phyloP scores from a whole-genome alignment of 768 basidiomycete genomes.

The Lentinula guzmanii region DNA sequence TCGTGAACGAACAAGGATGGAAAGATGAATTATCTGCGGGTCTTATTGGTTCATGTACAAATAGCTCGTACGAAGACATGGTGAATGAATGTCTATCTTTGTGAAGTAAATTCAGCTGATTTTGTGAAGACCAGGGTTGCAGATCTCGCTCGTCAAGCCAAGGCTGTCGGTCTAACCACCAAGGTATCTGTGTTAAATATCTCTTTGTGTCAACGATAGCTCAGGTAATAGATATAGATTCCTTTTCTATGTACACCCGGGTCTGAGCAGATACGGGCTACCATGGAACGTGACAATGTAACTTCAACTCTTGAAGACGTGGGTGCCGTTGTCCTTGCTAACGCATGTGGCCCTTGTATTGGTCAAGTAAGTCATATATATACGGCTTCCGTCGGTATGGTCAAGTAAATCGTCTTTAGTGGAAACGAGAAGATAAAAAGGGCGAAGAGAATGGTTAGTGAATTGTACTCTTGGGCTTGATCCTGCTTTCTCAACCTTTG shows the following conservation, averaged over 20 bases:
- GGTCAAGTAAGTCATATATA: conserved; percentile 59
- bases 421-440: conserved; percentile 88
- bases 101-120: background rate
- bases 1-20: conserved; percentile 85
- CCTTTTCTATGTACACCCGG: conserved; percentile 88
- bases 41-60: conserved; percentile 98
- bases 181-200: conserved; percentile 42
- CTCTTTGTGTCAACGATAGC: background rate
- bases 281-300: conserved; percentile 91
- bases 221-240: conserved; percentile 33
- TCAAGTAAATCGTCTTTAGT: conserved; percentile 35
- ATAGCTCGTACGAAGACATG: conserved; percentile 97
- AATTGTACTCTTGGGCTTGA: background rate
- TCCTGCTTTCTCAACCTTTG: conserved; percentile 5
- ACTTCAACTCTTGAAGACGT: conserved; percentile 78
- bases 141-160: conserved; percentile 86
- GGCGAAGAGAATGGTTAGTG: conserved; percentile 83
- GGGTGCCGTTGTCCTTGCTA: conserved; percentile 92
- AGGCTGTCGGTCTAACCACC: conserved; percentile 70
- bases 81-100: conserved; percentile 27
- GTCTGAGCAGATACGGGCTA: conserved; percentile 95
- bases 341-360: conserved; percentile 98
- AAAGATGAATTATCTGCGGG: conserved; percentile 88
- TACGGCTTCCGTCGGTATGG: background rate
- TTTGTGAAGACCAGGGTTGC: conserved; percentile 76